Percentiles rank a stretch among this genome's conserved stretches.
phyloP scores from a whole-genome alignment of 1,284 basidiomycete species.

The Hymenochaete sp. region DNA sequence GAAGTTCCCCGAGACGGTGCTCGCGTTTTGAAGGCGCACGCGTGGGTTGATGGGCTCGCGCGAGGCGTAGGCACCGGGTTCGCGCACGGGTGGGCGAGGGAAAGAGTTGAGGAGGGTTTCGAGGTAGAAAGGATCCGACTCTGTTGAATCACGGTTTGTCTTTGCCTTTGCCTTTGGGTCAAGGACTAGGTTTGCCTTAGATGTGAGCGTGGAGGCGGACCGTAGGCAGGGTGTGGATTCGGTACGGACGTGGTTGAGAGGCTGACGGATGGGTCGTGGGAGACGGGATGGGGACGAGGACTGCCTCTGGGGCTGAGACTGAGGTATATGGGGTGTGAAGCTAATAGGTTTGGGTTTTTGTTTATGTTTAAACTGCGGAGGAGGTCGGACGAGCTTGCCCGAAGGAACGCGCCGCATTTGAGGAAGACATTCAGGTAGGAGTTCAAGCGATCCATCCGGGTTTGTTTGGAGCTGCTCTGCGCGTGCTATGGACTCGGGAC shows the following conservation, averaged over 20 bases:
- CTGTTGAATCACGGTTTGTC: slow-evolving; percentile 4
- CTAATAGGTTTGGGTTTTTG: no score
- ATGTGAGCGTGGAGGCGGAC: no score
- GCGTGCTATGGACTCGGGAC: background rate
- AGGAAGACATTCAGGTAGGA: slow-evolving; percentile 8
- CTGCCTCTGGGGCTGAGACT: no score
- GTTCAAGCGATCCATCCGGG: slow-evolving; percentile 2
- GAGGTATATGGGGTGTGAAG: no score
- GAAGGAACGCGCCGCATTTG: slow-evolving; percentile 3
- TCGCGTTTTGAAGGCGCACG: slow-evolving; percentile 4
- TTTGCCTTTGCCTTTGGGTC: no score
- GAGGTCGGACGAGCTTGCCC: background rate
- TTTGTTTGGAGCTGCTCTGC: background rate
- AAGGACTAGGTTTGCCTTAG: no score
- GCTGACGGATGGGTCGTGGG: no score
- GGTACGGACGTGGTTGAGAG: background rate
- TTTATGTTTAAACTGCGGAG: background rate
- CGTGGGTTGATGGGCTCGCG: slow-evolving; percentile 6
- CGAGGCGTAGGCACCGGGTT: slow-evolving; percentile 3
- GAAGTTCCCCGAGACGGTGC: no score
- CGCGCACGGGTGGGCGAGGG: slow-evolving; percentile 11
- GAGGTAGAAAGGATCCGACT: slow-evolving; percentile 11
- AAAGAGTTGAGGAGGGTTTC: slow-evolving; percentile 7
- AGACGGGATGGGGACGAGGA: no score
- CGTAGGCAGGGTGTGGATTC: slow-evolving; percentile 8